A percentile compares a stretch with the other conserved stretches of the same genome.
Conservation (phyloP, 2,329 filamentous ascomycete species). For the Alternaria viburni region DNA sequence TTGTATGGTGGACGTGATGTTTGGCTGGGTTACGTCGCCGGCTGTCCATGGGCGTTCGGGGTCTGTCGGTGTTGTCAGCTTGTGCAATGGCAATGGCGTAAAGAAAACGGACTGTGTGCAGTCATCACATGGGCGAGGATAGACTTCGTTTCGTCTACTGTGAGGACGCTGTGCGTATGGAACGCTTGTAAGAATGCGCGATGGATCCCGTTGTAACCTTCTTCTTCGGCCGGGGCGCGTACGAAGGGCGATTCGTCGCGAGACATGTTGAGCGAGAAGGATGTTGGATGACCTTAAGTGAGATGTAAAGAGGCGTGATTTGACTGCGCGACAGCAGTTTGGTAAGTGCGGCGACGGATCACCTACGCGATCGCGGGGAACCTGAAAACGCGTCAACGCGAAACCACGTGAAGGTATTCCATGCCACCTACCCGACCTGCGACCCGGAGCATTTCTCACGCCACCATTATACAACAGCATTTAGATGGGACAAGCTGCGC, state of each 20-base stretch:
- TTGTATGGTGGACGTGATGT: slow-evolving; percentile 72
- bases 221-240: slow-evolving; percentile 16
- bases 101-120: slow-evolving; percentile 55
- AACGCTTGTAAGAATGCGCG: slow-evolving; percentile 92
- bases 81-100: not conserved
- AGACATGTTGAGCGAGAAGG: slow-evolving; percentile 15
- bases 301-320: not conserved
- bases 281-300: not conserved
- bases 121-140: slow-evolving; percentile 78
- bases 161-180: slow-evolving; percentile 78
- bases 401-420: slow-evolving; percentile 18
- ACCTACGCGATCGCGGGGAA: slow-evolving; percentile 8
- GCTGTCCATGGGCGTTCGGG: slow-evolving; percentile 57
- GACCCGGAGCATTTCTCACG: not conserved
- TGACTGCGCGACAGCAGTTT: not conserved
- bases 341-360: not conserved
- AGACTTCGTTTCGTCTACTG: slow-evolving; percentile 72
- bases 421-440: not conserved
- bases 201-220: slow-evolving; percentile 63
- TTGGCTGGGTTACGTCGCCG: slow-evolving; percentile 70
- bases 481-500: not conserved
- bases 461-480: not conserved
- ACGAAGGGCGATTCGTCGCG: slow-evolving; percentile 21
- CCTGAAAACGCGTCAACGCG: slow-evolving; percentile 24
- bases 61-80: slow-evolving; percentile 22